phyloP scores from a whole-genome alignment of 331 rosid species.

The Quercus phellos region DNA sequence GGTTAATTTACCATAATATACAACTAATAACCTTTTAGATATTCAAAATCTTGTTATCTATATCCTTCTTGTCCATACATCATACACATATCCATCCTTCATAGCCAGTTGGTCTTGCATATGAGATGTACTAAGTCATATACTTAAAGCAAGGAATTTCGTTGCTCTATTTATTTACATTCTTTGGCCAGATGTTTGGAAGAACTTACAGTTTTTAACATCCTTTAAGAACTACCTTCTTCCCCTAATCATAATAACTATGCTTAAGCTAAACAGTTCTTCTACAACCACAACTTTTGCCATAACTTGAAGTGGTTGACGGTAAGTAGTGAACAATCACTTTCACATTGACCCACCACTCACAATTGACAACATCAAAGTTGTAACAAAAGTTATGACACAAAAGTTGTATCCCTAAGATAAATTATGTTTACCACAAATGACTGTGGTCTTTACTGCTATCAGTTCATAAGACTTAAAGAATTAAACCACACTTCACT shows the following conservation, averaged over 20 bases:
- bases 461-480: not conserved
- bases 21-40: not conserved
- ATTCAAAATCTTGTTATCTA: not conserved
- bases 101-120: not conserved
- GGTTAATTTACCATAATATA: too few relatives aligned
- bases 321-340: too few relatives aligned
- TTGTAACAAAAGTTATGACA: too few relatives aligned
- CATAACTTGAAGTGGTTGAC: too few relatives aligned
- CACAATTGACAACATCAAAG: too few relatives aligned
- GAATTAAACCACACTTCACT: not conserved
- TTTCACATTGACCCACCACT: too few relatives aligned
- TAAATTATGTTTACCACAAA: too few relatives aligned
- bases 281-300: not conserved
- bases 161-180: not conserved
- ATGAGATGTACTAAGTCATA: not conserved
- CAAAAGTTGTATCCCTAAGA: too few relatives aligned
- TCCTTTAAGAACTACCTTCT: not conserved
- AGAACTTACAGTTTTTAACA: not conserved
- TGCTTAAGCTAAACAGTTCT: not conserved
- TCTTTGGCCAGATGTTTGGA: not conserved
- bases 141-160: not conserved
- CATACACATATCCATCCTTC: not conserved
- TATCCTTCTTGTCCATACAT: not conserved
- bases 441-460: not conserved
- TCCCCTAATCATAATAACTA: not conserved